Conservation (phyloP, 2,329 filamentous ascomycete genomes). For the Penicillium brevicompactum region DNA sequence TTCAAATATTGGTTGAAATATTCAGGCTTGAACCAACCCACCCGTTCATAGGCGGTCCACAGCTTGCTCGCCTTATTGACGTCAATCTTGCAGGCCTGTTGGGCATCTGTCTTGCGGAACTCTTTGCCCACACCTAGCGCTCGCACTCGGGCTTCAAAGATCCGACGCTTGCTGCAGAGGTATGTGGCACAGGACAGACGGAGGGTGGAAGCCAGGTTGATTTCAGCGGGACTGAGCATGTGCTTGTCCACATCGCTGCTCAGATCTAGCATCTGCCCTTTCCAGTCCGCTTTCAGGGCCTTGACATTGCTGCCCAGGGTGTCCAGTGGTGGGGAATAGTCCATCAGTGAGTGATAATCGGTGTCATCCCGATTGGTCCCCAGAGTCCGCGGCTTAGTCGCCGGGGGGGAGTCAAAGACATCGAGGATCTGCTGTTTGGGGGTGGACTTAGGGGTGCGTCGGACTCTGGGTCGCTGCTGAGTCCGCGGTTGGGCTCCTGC, state of each 20-base stretch:
- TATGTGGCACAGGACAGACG: constrained; percentile 86
- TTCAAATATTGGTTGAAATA: constrained; percentile 50
- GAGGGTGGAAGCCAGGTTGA: constrained; percentile 74
- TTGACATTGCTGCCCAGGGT: constrained; percentile 69
- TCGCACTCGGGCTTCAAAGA: constrained; percentile 77
- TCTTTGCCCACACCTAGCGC: constrained; percentile 70
- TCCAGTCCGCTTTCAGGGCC: constrained; percentile 83
- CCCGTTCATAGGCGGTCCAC: constrained; percentile 84
- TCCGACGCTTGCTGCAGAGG: constrained; percentile 87
- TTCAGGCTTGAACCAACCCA: constrained; percentile 73
- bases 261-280: constrained; percentile 76
- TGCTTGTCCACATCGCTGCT: constrained; percentile 68
- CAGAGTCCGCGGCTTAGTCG: constrained; percentile 46
- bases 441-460: constrained; percentile 45
- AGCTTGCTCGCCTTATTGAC: constrained; percentile 96
- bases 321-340: constrained; percentile 70
- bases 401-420: constrained; percentile 36
- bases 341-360: constrained; percentile 70
- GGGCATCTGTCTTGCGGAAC: constrained; percentile 92
- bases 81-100: constrained; percentile 96
- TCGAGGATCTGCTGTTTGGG: constrained; percentile 43
- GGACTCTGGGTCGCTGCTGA: constrained; percentile 36
- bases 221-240: constrained; percentile 76
- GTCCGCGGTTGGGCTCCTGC: constrained; percentile 28
- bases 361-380: constrained; percentile 77